Percentiles rank a stretch among this genome's conserved stretches.
Conservation (phyloP, 2,329 filamentous ascomycete genomes). For the Sporothrix variecibatus region DNA sequence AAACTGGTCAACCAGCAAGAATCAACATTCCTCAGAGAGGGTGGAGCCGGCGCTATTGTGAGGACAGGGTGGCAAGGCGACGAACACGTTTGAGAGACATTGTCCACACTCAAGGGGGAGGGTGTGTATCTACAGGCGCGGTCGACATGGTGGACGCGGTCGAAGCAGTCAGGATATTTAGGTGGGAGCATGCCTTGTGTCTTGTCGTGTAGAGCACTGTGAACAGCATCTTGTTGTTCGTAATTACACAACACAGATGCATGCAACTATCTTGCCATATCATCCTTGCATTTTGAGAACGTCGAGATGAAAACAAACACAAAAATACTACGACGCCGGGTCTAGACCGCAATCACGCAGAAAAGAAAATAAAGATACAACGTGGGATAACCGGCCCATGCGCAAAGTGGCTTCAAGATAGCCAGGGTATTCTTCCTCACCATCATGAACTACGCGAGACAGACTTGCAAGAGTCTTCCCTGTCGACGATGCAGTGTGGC, state of each 20-base stretch:
- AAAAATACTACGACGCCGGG: not conserved
- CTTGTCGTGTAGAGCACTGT: too few relatives aligned
- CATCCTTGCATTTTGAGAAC: not conserved
- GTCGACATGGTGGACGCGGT: too few relatives aligned
- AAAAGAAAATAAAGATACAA: not conserved
- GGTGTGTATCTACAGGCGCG: not conserved
- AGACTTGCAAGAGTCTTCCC: not conserved
- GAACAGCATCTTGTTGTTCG: not conserved
- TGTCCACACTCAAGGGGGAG: not conserved
- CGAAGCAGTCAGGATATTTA: not conserved
- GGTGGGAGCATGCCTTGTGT: not conserved
- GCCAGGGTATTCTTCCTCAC: not conserved
- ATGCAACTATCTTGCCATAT: not conserved
- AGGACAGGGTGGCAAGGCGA: not conserved
- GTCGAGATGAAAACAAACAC: not conserved
- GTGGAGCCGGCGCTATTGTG: not conserved
- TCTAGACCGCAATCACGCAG: not conserved
- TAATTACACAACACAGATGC: not conserved
- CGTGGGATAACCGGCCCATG: not conserved
- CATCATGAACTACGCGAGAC: not conserved
- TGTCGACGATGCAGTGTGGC: not conserved
- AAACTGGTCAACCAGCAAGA: not conserved
- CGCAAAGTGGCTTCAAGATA: not conserved
- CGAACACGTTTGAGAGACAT: not conserved
- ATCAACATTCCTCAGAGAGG: constrained; percentile 14